Percentiles rank a stretch among this genome's conserved stretches.
Evolutionary conservation across 1,139 yeast genomes (phyloP).

Genomic region (Nematodospora anomalae): DNA sequence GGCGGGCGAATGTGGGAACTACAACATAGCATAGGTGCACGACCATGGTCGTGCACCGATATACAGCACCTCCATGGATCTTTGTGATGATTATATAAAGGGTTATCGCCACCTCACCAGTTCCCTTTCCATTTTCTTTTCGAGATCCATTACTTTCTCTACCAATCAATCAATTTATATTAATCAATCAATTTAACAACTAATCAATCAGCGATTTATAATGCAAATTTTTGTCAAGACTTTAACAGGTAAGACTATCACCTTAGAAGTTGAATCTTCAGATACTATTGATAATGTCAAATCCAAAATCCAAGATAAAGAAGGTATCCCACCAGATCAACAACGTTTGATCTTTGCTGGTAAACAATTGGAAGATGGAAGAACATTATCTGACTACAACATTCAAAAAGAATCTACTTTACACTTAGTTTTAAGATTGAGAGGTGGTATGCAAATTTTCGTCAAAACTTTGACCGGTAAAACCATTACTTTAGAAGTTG

Average conservation of each 20-base stretch:
- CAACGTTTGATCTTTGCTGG: slow-evolving; percentile 59
- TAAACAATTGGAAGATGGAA: slow-evolving; percentile 65
- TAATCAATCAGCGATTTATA: slow-evolving; percentile 86
- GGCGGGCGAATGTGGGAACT: too few relatives aligned
- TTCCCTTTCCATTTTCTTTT: slow-evolving; percentile 2
- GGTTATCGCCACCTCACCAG: slow-evolving; percentile 9
- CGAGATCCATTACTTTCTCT: too few relatives aligned
- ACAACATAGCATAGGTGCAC: too few relatives aligned
- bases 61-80: too few relatives aligned
- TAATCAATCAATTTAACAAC: slow-evolving; percentile 39
- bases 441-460: slow-evolving; percentile 88
- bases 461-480: slow-evolving; percentile 66
- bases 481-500: slow-evolving; percentile 69
- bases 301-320: slow-evolving; percentile 77
- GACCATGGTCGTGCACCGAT: too few relatives aligned
- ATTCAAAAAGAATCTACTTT: slow-evolving; percentile 81
- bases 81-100: slow-evolving; percentile 3
- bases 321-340: slow-evolving; percentile 55
- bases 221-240: slow-evolving; percentile 99
- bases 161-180: slow-evolving; percentile 2
- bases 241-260: slow-evolving; percentile 86
- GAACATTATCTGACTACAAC: slow-evolving; percentile 67
- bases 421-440: slow-evolving; percentile 94
- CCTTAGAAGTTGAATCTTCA: slow-evolving; percentile 69
- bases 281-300: slow-evolving; percentile 70